Evolutionary conservation across 2,329 filamentous ascomycete genomes (phyloP).

Genomic region (Ustulina deusta): DNA sequence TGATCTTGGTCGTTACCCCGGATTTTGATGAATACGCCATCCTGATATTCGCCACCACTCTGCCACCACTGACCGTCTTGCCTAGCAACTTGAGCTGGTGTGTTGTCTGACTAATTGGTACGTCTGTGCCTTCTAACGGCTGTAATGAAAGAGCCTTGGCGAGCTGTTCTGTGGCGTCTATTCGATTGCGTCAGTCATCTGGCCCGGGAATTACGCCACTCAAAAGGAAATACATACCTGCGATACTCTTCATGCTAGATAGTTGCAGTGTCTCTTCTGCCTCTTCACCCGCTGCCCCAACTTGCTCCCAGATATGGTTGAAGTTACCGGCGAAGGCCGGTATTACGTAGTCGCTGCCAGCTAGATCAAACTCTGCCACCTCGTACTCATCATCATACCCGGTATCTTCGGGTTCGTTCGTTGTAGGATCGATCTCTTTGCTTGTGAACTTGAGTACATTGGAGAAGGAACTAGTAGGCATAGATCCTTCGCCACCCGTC

Average conservation of each 20-base stretch:
- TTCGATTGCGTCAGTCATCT: constrained; percentile 37
- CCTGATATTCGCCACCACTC: constrained; percentile 85
- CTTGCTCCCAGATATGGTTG: constrained; percentile 94
- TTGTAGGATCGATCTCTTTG: constrained; percentile 97
- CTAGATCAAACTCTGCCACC: constrained; percentile 90
- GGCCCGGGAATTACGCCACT: background rate
- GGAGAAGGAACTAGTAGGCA: constrained; percentile 84
- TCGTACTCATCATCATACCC: constrained; percentile 99
- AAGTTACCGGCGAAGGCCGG: constrained; percentile 96
- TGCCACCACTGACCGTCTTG: constrained; percentile 91
- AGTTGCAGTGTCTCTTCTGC: constrained; percentile 92
- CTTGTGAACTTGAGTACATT: constrained; percentile 97
- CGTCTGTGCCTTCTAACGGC: constrained; percentile 92
- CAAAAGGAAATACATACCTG: constrained; percentile 71
- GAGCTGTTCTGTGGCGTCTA: constrained; percentile 91
- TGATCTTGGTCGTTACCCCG: constrained; percentile 96
- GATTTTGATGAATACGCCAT: constrained; percentile 96
- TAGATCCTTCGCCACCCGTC: constrained; percentile 77
- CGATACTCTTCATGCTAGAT: constrained; percentile 88
- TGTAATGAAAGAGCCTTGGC: constrained; percentile 89
- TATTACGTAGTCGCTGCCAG: constrained; percentile 92
- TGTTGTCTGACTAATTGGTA: constrained; percentile 87
- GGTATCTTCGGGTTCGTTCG: constrained; percentile 88
- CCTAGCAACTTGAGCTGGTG: constrained; percentile 96
- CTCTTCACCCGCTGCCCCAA: constrained; percentile 88